These are phyloP conservation scores for Fusarium annulatum DNA, from an alignment of 2,329 filamentous ascomycete genomes.

Conservation along the genomic window DNA sequence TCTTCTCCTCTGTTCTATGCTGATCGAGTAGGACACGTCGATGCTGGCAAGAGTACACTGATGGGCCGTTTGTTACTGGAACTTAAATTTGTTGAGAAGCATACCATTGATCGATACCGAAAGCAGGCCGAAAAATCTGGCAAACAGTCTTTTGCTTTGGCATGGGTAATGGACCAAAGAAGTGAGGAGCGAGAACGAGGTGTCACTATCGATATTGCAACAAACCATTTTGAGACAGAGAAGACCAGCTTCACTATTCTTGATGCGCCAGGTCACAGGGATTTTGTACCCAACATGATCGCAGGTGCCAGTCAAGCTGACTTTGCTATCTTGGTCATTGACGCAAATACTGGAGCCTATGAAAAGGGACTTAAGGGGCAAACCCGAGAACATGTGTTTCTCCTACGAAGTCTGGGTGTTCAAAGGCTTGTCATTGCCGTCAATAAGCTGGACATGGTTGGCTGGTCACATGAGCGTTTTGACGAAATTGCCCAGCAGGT, in stretches of 20 bases:
- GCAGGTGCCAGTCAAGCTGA: slow-evolving; percentile 95
- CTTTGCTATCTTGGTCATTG: slow-evolving; percentile 93
- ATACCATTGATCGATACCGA: slow-evolving; percentile 87
- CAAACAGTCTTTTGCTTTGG: slow-evolving; percentile 94
- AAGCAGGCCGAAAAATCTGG: slow-evolving; percentile 91
- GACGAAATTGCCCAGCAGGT: slow-evolving; percentile 87
- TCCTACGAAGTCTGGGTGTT: slow-evolving; percentile 91
- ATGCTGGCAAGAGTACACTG: slow-evolving; percentile 96
- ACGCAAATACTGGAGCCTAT: slow-evolving; percentile 89
- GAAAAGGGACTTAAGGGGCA: slow-evolving; percentile 94
- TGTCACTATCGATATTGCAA: slow-evolving; percentile 96
- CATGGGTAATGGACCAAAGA: slow-evolving; percentile 96
- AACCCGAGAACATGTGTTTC: slow-evolving; percentile 90
- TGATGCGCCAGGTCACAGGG: slow-evolving; percentile 92
- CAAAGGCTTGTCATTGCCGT: slow-evolving; percentile 89
- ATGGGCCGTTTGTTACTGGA: slow-evolving; percentile 96
- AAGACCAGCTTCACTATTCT: slow-evolving; percentile 91
- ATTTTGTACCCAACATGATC: slow-evolving; percentile 99
- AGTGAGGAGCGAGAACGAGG: slow-evolving; percentile 89
- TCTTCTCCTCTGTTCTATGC: background rate
- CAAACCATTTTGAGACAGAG: slow-evolving; percentile 91
- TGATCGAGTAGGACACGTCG: slow-evolving; percentile 80
- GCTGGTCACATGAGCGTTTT: slow-evolving; percentile 86
- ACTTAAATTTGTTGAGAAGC: slow-evolving; percentile 85
- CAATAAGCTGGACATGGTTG: slow-evolving; percentile 92